Conservation (phyloP, 371 early-diverging fungal genomes). For the Coemansia sp. region DNA sequence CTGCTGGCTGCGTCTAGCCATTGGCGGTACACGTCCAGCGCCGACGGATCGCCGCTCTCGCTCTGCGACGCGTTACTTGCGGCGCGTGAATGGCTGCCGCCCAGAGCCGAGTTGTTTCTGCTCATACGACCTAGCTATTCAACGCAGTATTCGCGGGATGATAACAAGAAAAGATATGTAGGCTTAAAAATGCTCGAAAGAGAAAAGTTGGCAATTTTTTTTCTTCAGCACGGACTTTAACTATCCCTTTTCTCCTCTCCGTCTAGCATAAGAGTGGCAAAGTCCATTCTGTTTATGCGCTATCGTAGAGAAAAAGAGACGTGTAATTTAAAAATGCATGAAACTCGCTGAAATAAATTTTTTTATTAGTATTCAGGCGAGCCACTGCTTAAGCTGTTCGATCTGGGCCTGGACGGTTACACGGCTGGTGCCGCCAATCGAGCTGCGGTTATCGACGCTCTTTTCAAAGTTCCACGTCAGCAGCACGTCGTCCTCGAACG, state of each 20-base stretch:
- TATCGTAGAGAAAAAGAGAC: too few species aligned
- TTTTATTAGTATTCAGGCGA: conserved; percentile 30
- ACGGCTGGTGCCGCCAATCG: conserved; percentile 88
- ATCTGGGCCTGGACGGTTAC: conserved; percentile 81
- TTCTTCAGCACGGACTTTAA: too few species aligned
- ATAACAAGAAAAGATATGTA: neutral
- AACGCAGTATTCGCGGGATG: too few species aligned
- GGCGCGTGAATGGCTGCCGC: too few species aligned
- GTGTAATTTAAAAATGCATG: too few species aligned
- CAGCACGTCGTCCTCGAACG: conserved; percentile 78
- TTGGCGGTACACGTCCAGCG: conserved; percentile 31
- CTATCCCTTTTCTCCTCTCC: too few species aligned
- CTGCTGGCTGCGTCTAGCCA: conserved; percentile 38
- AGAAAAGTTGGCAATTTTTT: too few species aligned
- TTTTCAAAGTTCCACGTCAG: conserved; percentile 84
- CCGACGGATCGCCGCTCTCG: neutral
- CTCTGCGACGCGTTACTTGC: neutral
- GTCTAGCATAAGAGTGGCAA: too few species aligned
- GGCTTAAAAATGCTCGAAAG: too few species aligned
- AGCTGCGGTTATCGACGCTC: conserved; percentile 83
- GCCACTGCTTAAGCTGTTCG: conserved; percentile 65
- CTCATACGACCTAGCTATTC: neutral
- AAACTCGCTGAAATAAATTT: neutral
- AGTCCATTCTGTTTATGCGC: too few species aligned
- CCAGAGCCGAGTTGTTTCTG: neutral